phyloP scores from a whole-genome alignment of 345 rosid species.

The Bruguiera gymnorhiza region DNA sequence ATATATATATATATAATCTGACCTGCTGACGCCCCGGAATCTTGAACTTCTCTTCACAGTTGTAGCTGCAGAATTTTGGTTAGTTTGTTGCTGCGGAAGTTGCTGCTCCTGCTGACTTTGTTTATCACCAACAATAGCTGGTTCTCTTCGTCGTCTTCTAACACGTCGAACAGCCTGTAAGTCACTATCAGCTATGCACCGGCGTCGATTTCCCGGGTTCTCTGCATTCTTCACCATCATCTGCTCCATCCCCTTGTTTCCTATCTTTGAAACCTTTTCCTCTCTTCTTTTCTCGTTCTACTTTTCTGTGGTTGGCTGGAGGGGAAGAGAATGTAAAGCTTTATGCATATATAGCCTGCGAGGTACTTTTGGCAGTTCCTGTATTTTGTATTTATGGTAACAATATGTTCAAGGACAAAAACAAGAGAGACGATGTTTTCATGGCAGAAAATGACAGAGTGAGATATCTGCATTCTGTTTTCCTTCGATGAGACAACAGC shows the following conservation, averaged over 20 bases:
- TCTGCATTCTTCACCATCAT: constrained; percentile 40
- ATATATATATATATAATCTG: neutral
- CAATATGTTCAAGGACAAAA: neutral
- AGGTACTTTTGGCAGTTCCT: constrained; percentile 6
- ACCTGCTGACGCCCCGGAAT: constrained; percentile 72
- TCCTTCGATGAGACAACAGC: neutral
- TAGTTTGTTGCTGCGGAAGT: constrained; percentile 20
- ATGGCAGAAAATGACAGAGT: constrained; percentile 3
- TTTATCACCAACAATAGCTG: constrained; percentile 10
- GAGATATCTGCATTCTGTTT: constrained; percentile 8
- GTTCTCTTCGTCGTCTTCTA: constrained; percentile 48
- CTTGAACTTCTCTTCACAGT: constrained; percentile 69
- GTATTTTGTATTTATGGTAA: constrained; percentile 5
- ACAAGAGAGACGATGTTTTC: constrained; percentile 21
- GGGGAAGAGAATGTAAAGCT: neutral
- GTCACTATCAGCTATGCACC: constrained; percentile 15
- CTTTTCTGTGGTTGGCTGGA: neutral
- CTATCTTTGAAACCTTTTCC: neutral
- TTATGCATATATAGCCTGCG: constrained; percentile 3
- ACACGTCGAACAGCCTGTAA: constrained; percentile 25
- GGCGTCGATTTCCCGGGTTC: constrained; percentile 25
- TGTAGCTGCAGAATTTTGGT: constrained; percentile 37
- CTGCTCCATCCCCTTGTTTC: constrained; percentile 27
- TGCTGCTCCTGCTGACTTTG: constrained; percentile 30
- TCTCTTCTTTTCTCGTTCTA: neutral